Evolutionary conservation across 2,329 filamentous ascomycete species (phyloP).

Genomic region (Ophiostoma pallidulum): DNA sequence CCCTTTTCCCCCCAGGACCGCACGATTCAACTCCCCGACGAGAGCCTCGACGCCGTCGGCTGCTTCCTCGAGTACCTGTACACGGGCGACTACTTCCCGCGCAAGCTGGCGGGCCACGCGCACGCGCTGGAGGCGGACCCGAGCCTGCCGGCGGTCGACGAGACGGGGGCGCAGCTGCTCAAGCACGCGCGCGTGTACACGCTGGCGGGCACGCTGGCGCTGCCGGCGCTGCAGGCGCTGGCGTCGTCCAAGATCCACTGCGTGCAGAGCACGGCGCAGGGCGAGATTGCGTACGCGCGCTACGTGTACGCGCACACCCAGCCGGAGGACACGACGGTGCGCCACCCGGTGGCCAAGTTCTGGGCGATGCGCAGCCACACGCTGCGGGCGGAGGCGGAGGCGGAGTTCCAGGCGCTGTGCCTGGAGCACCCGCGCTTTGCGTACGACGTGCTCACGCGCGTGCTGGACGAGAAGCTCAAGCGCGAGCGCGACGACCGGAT

Average conservation of each 20-base stretch:
- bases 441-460: constrained; percentile 74
- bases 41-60: constrained; percentile 64
- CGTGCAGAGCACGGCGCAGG: constrained; percentile 76
- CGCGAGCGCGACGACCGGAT: constrained; percentile 52
- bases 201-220: constrained; percentile 67
- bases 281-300: constrained; percentile 84
- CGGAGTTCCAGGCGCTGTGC: constrained; percentile 76
- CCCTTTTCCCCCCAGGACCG: constrained; percentile 38
- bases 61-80: constrained; percentile 80
- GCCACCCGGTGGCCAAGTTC: constrained; percentile 78
- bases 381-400: constrained; percentile 74
- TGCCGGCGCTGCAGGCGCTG: constrained; percentile 60
- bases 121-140: constrained; percentile 62
- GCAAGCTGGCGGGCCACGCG: constrained; percentile 47
- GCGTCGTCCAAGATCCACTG: constrained; percentile 87
- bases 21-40: constrained; percentile 56
- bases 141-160: constrained; percentile 55
- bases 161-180: constrained; percentile 72
- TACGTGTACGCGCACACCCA: constrained; percentile 77
- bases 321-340: constrained; percentile 60
- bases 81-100: constrained; percentile 78
- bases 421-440: constrained; percentile 85
- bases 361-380: constrained; percentile 78
- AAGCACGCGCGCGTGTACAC: constrained; percentile 88
- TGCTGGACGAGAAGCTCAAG: constrained; percentile 58